Percentiles rank a stretch among this genome's conserved stretches.
These are phyloP conservation scores for Phytophthora syringae DNA, from an alignment of 352 stramenopile genomes.

Conservation along the genomic window DNA sequence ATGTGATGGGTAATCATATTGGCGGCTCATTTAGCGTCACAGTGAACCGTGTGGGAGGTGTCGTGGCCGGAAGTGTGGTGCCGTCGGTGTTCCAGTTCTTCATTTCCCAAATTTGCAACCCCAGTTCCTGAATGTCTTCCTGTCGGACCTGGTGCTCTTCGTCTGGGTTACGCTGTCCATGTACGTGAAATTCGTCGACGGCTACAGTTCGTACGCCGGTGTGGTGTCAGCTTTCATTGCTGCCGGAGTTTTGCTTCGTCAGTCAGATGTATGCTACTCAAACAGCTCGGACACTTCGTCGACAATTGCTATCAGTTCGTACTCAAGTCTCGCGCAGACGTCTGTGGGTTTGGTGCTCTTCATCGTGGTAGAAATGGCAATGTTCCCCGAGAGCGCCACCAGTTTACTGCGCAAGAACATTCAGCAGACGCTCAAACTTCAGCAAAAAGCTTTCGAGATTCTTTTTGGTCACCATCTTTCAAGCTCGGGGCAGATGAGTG, in stretches of 20 bases:
- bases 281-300: conserved; percentile 48
- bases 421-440: conserved; percentile 68
- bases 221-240: conserved; percentile 80
- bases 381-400: conserved; percentile 75
- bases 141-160: conserved; percentile 68
- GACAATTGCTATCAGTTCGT: conserved; percentile 71
- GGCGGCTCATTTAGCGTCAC: conserved; percentile 82
- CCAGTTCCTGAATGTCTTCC: conserved; percentile 42
- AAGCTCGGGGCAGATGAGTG: conserved; percentile 53
- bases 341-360: conserved; percentile 83
- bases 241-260: conserved; percentile 63
- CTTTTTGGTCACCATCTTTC: conserved; percentile 79
- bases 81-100: conserved; percentile 88
- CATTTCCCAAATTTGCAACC: conserved; percentile 71
- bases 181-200: conserved; percentile 74
- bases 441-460: conserved; percentile 68
- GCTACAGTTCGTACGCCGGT: conserved; percentile 75
- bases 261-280: conserved; percentile 62
- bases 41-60: conserved; percentile 82
- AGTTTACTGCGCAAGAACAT: conserved; percentile 76
- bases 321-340: conserved; percentile 81
- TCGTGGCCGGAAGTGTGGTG: conserved; percentile 84
- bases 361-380: conserved; percentile 69
- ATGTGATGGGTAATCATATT: conserved; percentile 84
- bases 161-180: conserved; percentile 79